phyloP scores from a whole-genome alignment of 768 basidiomycete species.

The Agrocybe praecox region DNA sequence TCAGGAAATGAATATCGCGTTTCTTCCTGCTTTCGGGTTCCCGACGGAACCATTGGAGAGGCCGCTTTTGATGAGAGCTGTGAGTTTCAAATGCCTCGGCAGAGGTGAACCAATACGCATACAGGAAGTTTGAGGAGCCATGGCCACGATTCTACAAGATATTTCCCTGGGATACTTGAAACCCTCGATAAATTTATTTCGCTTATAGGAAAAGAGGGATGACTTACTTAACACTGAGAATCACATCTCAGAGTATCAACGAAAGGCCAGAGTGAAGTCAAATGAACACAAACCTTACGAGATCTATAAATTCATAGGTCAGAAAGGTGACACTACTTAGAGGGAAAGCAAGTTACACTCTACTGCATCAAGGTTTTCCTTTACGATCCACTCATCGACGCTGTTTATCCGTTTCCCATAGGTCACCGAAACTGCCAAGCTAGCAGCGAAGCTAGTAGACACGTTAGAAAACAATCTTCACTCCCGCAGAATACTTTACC shows the following conservation, averaged over 20 bases:
- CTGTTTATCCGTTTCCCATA: constrained; percentile 46
- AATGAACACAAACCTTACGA: constrained; percentile 16
- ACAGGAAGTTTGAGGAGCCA: constrained; percentile 48
- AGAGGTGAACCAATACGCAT: constrained; percentile 3
- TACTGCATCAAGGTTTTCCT: constrained; percentile 44
- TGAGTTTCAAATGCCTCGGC: neutral
- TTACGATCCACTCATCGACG: constrained; percentile 48
- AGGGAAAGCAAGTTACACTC: constrained; percentile 33
- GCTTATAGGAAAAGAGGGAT: neutral
- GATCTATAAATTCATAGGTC: constrained; percentile 7
- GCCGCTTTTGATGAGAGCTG: constrained; percentile 21
- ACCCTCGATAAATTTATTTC: neutral
- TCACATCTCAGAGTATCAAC: too few relatives aligned
- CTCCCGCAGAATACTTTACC: constrained; percentile 22
- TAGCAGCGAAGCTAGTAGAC: constrained; percentile 44
- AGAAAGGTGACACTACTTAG: neutral
- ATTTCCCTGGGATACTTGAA: constrained; percentile 48
- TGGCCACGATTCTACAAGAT: constrained; percentile 49
- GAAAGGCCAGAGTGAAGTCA: too few relatives aligned
- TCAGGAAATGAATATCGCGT: constrained; percentile 40
- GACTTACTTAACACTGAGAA: constrained; percentile 34
- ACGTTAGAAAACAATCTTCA: neutral
- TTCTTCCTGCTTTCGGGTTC: constrained; percentile 38
- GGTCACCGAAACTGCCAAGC: constrained; percentile 44
- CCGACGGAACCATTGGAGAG: constrained; percentile 46